Percentiles rank a stretch among this genome's conserved stretches.
phyloP scores from a whole-genome alignment of 352 stramenopile species.

The Pythium dissotocum region DNA sequence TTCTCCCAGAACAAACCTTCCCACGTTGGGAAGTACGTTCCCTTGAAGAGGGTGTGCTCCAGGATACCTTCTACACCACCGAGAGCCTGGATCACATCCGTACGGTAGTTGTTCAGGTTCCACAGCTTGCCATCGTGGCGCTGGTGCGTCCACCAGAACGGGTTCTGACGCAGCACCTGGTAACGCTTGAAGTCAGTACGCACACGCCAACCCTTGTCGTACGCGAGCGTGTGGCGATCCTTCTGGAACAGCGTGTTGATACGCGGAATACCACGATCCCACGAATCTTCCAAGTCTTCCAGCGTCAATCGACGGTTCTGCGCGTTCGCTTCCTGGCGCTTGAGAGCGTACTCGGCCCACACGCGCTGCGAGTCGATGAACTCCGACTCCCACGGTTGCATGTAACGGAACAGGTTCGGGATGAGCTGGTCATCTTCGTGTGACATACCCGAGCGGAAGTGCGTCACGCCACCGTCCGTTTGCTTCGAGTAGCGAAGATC shows the following conservation, averaged over 20 bases:
- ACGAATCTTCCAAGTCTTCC: slow-evolving; percentile 99
- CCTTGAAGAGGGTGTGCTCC: slow-evolving; percentile 99
- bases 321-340: slow-evolving; percentile 98
- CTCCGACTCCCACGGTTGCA: slow-evolving; percentile 98
- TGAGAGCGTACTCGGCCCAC: slow-evolving; percentile 99
- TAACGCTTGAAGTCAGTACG: slow-evolving; percentile 99
- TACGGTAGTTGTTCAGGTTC: slow-evolving; percentile 99
- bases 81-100: slow-evolving; percentile 99
- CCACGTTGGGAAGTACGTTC: slow-evolving; percentile 99
- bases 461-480: slow-evolving; percentile 98
- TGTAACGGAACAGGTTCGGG: slow-evolving; percentile 99
- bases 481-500: slow-evolving; percentile 99
- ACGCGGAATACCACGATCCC: slow-evolving; percentile 97
- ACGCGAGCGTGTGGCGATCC: slow-evolving; percentile 99
- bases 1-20: slow-evolving; percentile 99
- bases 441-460: slow-evolving; percentile 97
- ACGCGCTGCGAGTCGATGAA: slow-evolving; percentile 99
- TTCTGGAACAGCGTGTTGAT: slow-evolving; percentile 98
- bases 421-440: slow-evolving; percentile 99
- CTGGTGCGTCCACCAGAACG: slow-evolving; percentile 99
- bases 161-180: slow-evolving; percentile 97
- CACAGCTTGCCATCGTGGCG: slow-evolving; percentile 99
- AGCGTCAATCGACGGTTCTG: slow-evolving; percentile 98
- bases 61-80: slow-evolving; percentile 99
- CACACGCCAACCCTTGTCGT: slow-evolving; percentile 99